These are phyloP conservation scores for Trapa bicornis DNA, from an alignment of 345 rosid genomes.

Conservation along the genomic window DNA sequence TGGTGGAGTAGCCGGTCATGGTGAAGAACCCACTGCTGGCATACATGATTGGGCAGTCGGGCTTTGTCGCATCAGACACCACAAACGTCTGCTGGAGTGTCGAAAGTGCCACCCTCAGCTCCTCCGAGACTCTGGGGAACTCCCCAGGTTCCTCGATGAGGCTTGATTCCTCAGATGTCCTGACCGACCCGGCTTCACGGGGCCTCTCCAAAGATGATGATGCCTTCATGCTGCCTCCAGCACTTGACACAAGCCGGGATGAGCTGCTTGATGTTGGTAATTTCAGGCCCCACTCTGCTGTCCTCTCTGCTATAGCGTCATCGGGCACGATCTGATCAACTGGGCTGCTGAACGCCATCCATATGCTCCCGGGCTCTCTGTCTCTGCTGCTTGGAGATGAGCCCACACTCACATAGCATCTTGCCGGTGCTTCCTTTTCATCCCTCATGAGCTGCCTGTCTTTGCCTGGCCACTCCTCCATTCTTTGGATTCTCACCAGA, in stretches of 20 bases:
- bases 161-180: no score
- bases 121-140: constrained; percentile 74
- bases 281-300: constrained; percentile 78
- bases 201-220: constrained; percentile 20
- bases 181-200: constrained; percentile 16
- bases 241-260: background rate
- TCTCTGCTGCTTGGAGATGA: constrained; percentile 7
- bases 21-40: constrained; percentile 91
- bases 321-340: constrained; percentile 16
- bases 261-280: constrained; percentile 7
- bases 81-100: constrained; percentile 92
- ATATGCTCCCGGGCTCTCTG: constrained; percentile 25
- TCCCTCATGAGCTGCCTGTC: no score
- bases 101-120: constrained; percentile 73
- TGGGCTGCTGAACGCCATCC: constrained; percentile 55
- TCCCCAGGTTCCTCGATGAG: constrained; percentile 13
- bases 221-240: constrained; percentile 14
- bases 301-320: constrained; percentile 51
- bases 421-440: no score
- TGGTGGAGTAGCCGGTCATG: constrained; percentile 86
- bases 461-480: no score
- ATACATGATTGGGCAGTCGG: constrained; percentile 76
- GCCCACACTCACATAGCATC: background rate
- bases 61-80: constrained; percentile 84
- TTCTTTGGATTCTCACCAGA: no score